phyloP scores from a whole-genome alignment of 495 filamentous ascomycete genomes.

The Poronia punctata region DNA sequence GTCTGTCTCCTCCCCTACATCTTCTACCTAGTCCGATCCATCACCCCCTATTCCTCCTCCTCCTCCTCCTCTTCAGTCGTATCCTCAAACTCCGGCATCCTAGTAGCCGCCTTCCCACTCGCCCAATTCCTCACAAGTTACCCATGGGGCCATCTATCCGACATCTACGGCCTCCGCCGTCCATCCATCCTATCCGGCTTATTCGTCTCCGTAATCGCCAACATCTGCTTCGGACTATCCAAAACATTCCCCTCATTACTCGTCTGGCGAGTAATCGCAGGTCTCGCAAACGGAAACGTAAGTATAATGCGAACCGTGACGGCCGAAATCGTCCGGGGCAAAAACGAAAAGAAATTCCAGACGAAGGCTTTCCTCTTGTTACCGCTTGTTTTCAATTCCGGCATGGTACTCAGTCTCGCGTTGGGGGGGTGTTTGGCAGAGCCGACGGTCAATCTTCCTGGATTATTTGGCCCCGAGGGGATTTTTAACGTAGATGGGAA shows the following conservation, averaged over 20 bases:
- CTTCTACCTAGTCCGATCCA: conserved; percentile 51
- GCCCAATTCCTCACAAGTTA: conserved; percentile 67
- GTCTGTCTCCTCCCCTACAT: conserved; percentile 48
- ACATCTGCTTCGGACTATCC: conserved; percentile 68
- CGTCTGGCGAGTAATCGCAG: conserved; percentile 59
- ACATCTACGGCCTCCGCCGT: conserved; percentile 65
- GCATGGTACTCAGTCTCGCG: conserved; percentile 50
- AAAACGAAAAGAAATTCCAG: conserved; percentile 63
- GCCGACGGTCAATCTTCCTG: conserved; percentile 56
- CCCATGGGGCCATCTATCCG: conserved; percentile 68
- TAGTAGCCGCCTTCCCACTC: conserved; percentile 68
- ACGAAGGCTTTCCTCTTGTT: conserved; percentile 72
- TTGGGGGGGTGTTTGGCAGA: conserved; percentile 68
- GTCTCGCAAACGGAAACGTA: conserved; percentile 69
- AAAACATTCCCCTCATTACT: conserved; percentile 63
- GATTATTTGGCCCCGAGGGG: conserved; percentile 52
- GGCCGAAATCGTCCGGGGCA: conserved; percentile 56
- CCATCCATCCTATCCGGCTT: conserved; percentile 66
- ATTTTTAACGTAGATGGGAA: conserved; percentile 25
- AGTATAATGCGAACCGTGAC: conserved; percentile 79
- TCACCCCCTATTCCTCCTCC: conserved; percentile 26
- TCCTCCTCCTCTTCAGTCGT: conserved; percentile 21
- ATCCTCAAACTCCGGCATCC: conserved; percentile 53
- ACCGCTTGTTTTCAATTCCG: conserved; percentile 72
- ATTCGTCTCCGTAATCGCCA: conserved; percentile 58